Evolutionary conservation across 352 stramenopile genomes (phyloP).

Genomic region (Bremia lactucae): DNA sequence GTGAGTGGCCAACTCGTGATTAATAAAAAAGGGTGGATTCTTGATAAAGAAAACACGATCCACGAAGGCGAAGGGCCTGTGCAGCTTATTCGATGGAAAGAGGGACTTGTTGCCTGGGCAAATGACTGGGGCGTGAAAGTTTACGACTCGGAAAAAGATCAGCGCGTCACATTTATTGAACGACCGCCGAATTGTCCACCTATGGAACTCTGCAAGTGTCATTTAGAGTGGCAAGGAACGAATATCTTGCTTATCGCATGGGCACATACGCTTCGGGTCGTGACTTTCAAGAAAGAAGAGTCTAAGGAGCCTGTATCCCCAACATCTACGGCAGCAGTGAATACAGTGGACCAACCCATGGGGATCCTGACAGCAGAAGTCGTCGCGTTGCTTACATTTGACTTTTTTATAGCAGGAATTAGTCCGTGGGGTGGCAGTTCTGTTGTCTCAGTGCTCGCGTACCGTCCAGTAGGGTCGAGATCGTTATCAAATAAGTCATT

Average conservation of each 20-base stretch:
- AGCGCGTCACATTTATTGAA: constrained; percentile 77
- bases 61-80: constrained; percentile 77
- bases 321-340: constrained; percentile 22
- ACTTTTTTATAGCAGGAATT: constrained; percentile 76
- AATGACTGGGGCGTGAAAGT: constrained; percentile 85
- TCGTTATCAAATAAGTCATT: constrained; percentile 10
- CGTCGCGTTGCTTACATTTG: constrained; percentile 59
- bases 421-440: constrained; percentile 49
- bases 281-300: constrained; percentile 54
- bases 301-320: constrained; percentile 19
- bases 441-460: constrained; percentile 57
- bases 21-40: constrained; percentile 83
- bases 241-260: constrained; percentile 59
- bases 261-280: constrained; percentile 66
- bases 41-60: constrained; percentile 78
- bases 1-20: constrained; percentile 70
- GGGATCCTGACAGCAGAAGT: constrained; percentile 52
- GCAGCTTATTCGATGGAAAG: constrained; percentile 72
- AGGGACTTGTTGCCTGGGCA: constrained; percentile 67
- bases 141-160: constrained; percentile 63
- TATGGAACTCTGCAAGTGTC: constrained; percentile 72
- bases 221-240: constrained; percentile 63
- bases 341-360: constrained; percentile 13
- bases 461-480: constrained; percentile 46
- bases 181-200: constrained; percentile 65